A percentile compares a stretch with the other conserved stretches of the same genome.
phyloP scores from a whole-genome alignment of 495 filamentous ascomycete genomes.

The Letharia lupina region DNA sequence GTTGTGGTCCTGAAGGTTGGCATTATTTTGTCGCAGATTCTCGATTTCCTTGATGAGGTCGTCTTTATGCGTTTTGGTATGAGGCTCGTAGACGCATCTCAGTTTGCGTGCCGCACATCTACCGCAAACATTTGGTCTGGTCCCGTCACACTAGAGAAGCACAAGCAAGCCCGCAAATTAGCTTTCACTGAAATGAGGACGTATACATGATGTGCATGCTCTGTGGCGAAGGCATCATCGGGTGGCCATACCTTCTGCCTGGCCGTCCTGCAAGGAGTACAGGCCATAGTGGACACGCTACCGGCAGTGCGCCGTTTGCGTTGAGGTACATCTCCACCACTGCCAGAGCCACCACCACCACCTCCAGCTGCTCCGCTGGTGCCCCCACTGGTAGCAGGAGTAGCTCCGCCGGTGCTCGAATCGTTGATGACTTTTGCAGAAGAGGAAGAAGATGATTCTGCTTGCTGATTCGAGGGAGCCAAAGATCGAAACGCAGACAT shows the following conservation, averaged over 20 bases:
- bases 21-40: slow-evolving; percentile 19
- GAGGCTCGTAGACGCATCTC: slow-evolving; percentile 24
- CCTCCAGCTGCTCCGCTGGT: slow-evolving; percentile 12
- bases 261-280: slow-evolving; percentile 22
- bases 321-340: slow-evolving; percentile 11
- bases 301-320: slow-evolving; percentile 20
- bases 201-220: not conserved
- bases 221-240: not conserved
- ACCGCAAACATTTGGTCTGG: slow-evolving; percentile 17
- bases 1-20: slow-evolving; percentile 18
- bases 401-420: not conserved
- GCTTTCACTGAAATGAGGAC: not conserved
- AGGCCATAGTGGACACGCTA: slow-evolving; percentile 24
- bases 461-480: slow-evolving; percentile 8
- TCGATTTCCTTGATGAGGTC: slow-evolving; percentile 24
- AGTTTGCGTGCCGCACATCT: slow-evolving; percentile 20
- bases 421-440: not conserved
- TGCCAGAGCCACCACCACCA: slow-evolving; percentile 10
- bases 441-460: slow-evolving; percentile 6
- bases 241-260: slow-evolving; percentile 22
- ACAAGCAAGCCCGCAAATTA: slow-evolving; percentile 12
- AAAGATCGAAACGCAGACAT: slow-evolving; percentile 15
- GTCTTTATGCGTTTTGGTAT: slow-evolving; percentile 25
- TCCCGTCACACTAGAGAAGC: slow-evolving; percentile 23
- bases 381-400: not conserved